These are phyloP conservation scores for Nemania sp. DNA, from an alignment of 2,329 filamentous ascomycete species.

Conservation along the genomic window DNA sequence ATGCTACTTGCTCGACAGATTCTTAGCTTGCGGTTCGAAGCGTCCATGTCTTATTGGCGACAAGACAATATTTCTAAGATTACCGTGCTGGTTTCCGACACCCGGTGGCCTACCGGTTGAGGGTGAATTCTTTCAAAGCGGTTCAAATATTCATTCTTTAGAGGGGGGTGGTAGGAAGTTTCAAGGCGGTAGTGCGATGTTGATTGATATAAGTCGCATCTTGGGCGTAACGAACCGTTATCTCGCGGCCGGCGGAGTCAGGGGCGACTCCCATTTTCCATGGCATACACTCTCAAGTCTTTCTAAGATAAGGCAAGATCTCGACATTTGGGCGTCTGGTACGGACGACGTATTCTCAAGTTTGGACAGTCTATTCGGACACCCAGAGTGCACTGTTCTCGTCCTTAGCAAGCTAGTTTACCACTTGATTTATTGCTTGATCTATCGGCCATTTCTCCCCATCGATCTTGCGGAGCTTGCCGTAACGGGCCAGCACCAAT, in stretches of 20 bases:
- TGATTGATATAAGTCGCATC: conserved; percentile 86
- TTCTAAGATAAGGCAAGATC: conserved; percentile 85
- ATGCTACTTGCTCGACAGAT: conserved; percentile 88
- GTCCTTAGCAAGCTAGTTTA: conserved; percentile 89
- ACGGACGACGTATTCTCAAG: conserved; percentile 84
- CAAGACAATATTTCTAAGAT: conserved; percentile 77
- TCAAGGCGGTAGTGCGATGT: conserved; percentile 81
- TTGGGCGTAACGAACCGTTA: conserved; percentile 87
- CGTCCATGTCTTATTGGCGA: conserved; percentile 84
- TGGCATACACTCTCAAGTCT: conserved; percentile 89
- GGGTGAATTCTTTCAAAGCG: conserved; percentile 83
- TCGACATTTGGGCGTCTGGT: conserved; percentile 86
- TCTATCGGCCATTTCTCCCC: conserved; percentile 88
- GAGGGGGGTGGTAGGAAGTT: conserved; percentile 75
- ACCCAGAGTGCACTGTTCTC: conserved; percentile 80
- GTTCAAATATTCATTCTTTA: conserved; percentile 80
- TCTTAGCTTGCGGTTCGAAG: conserved; percentile 83
- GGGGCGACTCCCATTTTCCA: conserved; percentile 89
- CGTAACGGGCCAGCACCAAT: conserved; percentile 85
- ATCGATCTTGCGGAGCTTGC: conserved; percentile 85
- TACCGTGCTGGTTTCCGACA: conserved; percentile 79
- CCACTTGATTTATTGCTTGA: conserved; percentile 86
- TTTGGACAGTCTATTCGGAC: conserved; percentile 79
- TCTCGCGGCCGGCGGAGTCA: conserved; percentile 85
- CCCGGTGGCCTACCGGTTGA: conserved; percentile 73